A percentile compares a stretch with the other conserved stretches of the same genome.
phyloP scores from a whole-genome alignment of 2,329 filamentous ascomycete species.

The Intubia oerlemansii region DNA sequence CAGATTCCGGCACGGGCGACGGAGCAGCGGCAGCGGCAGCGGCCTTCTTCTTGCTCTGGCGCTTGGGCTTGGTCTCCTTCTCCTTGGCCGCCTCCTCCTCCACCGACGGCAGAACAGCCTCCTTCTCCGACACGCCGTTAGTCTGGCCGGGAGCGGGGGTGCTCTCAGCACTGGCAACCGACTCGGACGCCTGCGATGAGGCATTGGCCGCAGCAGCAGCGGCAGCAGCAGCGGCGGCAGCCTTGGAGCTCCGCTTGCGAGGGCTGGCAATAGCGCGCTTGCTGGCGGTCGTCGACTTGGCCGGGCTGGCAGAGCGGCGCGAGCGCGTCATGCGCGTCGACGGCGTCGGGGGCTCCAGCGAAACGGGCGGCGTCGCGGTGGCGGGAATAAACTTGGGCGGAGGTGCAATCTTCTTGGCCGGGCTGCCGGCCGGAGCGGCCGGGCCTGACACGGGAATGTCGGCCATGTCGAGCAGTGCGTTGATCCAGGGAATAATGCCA shows the following conservation, averaged over 20 bases:
- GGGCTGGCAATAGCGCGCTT: slow-evolving; percentile 26
- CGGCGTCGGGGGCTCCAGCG: slow-evolving; percentile 24
- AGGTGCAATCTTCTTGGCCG: slow-evolving; percentile 55
- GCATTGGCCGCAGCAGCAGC: slow-evolving; percentile 3
- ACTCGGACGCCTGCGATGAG: slow-evolving; percentile 16
- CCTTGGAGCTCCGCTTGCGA: slow-evolving; percentile 28
- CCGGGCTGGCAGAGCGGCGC: slow-evolving; percentile 35
- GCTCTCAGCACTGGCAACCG: slow-evolving; percentile 11
- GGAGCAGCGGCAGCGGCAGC: slow-evolving; percentile 10
- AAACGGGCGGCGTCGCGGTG: slow-evolving; percentile 13
- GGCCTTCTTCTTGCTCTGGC: slow-evolving; percentile 3
- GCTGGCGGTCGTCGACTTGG: slow-evolving; percentile 18
- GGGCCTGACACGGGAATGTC: slow-evolving; percentile 36
- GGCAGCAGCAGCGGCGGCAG: slow-evolving; percentile 9
- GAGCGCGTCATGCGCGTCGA: slow-evolving; percentile 24
- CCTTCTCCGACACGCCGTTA: slow-evolving; percentile 9
- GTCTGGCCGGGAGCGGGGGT: slow-evolving; percentile 9
- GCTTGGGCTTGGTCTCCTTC: slow-evolving; percentile 4
- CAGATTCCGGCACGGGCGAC: slow-evolving; percentile 25
- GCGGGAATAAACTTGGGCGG: slow-evolving; percentile 49
- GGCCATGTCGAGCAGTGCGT: slow-evolving; percentile 73
- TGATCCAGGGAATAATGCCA: slow-evolving; percentile 67
- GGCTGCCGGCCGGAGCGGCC: slow-evolving; percentile 27
- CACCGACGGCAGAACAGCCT: slow-evolving; percentile 23
- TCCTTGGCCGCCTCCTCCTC: slow-evolving; percentile 22